Evolutionary conservation across 1,284 basidiomycete genomes (phyloP).

Genomic region (Fomes fomentarius): DNA sequence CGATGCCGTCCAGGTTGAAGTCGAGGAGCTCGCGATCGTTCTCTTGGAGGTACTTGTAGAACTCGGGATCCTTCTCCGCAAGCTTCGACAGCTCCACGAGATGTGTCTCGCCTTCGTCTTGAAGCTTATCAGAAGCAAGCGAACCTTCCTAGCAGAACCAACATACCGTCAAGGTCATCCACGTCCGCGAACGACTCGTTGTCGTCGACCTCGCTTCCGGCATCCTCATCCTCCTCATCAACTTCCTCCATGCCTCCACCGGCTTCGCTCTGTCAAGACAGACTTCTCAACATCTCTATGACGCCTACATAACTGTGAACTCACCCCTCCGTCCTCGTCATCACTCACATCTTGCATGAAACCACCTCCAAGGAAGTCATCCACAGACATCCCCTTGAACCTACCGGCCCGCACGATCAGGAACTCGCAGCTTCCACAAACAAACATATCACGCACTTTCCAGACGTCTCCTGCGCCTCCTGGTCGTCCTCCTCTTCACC

Average conservation of each 20-base stretch:
- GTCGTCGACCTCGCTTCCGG: constrained; percentile 56
- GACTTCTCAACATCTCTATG: constrained; percentile 4
- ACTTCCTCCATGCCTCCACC: constrained; percentile 33
- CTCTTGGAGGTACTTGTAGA: constrained; percentile 97
- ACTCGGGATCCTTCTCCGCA: constrained; percentile 96
- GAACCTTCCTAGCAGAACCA: not conserved
- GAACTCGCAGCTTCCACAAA: not conserved
- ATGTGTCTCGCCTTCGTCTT: constrained; percentile 75
- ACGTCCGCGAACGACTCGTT: constrained; percentile 75
- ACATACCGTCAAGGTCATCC: constrained; percentile 73
- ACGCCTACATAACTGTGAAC: not conserved
- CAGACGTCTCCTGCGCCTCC: constrained; percentile 38
- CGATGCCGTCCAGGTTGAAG: constrained; percentile 56
- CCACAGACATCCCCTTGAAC: constrained; percentile 71
- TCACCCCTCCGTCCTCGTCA: constrained; percentile 36
- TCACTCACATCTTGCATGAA: constrained; percentile 73
- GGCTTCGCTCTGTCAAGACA: constrained; percentile 12
- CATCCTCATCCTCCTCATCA: constrained; percentile 48
- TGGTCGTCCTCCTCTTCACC: constrained; percentile 41
- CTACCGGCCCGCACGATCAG: constrained; percentile 16
- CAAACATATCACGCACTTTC: constrained; percentile 25
- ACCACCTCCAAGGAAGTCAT: constrained; percentile 78
- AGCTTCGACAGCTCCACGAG: constrained; percentile 86
- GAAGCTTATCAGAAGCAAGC: not conserved
- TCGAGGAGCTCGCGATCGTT: constrained; percentile 90